Conservation (phyloP, 208 protist genomes). For the Acanthamoeba healyi region DNA sequence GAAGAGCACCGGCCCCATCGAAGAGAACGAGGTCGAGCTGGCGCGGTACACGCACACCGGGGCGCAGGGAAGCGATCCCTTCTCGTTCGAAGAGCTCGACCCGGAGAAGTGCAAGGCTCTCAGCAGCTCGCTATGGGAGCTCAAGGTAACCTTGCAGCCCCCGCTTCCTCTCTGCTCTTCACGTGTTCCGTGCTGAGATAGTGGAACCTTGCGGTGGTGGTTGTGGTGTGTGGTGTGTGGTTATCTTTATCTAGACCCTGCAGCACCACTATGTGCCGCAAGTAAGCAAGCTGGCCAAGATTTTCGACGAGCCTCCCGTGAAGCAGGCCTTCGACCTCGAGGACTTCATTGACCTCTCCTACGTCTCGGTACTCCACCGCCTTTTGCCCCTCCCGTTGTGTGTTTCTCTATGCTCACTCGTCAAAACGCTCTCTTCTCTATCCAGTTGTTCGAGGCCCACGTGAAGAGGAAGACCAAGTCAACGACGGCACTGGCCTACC, state of each 20-base stretch:
- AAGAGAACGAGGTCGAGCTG: constrained; percentile 19
- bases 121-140: constrained; percentile 70
- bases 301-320: constrained; percentile 44
- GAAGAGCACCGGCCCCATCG: not conserved
- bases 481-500: constrained; percentile 40
- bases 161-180: not conserved
- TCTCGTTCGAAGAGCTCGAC: constrained; percentile 71
- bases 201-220: not conserved
- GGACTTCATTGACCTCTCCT: constrained; percentile 66
- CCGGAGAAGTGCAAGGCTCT: constrained; percentile 70
- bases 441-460: constrained; percentile 68
- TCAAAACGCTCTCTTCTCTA: not conserved
- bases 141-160: constrained; percentile 22
- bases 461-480: constrained; percentile 71
- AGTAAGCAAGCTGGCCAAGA: constrained; percentile 56
- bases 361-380: constrained; percentile 3
- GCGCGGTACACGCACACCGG: constrained; percentile 5
- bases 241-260: constrained; percentile 52
- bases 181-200: not conserved
- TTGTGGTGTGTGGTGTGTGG: not conserved
- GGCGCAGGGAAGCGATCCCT: constrained; percentile 9
- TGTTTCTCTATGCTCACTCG: not conserved
- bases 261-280: constrained; percentile 62
- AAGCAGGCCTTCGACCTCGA: constrained; percentile 71
- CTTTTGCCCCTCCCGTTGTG: not conserved